phyloP scores from a whole-genome alignment of 148 eudicot genomes.

The Tetragonia tetragonoides region DNA sequence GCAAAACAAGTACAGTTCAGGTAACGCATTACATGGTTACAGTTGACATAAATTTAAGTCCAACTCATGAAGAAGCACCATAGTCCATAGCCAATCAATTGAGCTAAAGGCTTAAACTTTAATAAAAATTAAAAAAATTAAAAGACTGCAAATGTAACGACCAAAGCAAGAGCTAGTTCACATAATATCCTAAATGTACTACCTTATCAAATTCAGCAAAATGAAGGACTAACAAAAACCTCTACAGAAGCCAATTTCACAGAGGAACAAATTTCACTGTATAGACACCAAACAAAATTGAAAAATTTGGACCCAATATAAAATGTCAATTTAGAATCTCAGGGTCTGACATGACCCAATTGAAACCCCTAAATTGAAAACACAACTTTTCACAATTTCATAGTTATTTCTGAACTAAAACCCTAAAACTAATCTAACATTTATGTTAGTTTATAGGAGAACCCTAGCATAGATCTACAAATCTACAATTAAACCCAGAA shows the following conservation, averaged over 20 bases:
- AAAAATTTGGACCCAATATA: neutral
- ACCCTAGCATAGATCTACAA: conserved; percentile 16
- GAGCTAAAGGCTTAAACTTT: conserved; percentile 16
- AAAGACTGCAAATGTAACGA: neutral
- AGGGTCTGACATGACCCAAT: neutral
- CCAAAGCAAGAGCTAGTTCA: conserved; percentile 13
- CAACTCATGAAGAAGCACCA: neutral
- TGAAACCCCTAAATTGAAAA: conserved; percentile 27
- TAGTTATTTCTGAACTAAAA: conserved; percentile 2
- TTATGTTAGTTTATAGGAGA: neutral
- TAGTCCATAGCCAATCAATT: neutral
- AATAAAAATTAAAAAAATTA: neutral
- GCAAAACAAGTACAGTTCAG: neutral
- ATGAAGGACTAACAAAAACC: neutral
- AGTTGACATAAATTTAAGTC: neutral
- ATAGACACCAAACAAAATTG: neutral
- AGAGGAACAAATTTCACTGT: neutral
- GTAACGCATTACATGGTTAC: conserved; percentile 4
- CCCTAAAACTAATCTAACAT: conserved; percentile 19
- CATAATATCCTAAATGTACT: neutral
- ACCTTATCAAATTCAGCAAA: conserved; percentile 15
- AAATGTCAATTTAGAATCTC: neutral
- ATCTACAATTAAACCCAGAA: conserved; percentile 6
- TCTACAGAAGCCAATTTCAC: conserved; percentile 6
- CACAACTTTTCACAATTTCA: conserved; percentile 7